Evolutionary conservation across 2,329 filamentous ascomycete species (phyloP).

Genomic region (Hirsutella rhossiliensis): DNA sequence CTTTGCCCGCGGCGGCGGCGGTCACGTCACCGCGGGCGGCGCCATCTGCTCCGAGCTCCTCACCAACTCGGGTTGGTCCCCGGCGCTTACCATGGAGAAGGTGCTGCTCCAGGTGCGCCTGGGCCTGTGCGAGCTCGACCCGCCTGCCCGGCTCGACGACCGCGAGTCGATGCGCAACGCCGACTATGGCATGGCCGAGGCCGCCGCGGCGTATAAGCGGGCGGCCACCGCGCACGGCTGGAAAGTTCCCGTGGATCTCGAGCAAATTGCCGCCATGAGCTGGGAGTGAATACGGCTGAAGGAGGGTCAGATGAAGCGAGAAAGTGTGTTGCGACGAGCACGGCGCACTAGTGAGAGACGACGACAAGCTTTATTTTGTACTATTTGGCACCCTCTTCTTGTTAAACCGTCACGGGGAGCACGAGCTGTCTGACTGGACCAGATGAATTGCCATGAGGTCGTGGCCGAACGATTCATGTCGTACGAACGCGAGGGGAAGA

Average conservation of each 20-base stretch:
- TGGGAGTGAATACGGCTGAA: background rate
- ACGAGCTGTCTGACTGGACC: too few relatives aligned
- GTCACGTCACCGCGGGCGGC: slow-evolving; percentile 74
- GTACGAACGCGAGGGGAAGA: too few relatives aligned
- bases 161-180: background rate
- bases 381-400: too few relatives aligned
- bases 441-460: too few relatives aligned
- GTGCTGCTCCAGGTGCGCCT: slow-evolving; percentile 72
- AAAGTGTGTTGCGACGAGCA: too few relatives aligned
- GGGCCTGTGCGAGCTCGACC: slow-evolving; percentile 58
- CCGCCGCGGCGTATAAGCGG: slow-evolving; percentile 59
- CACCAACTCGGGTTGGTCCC: slow-evolving; percentile 73
- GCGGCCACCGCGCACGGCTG: slow-evolving; percentile 59
- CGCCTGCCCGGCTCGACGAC: slow-evolving; percentile 65
- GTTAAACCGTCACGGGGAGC: too few relatives aligned
- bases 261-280: slow-evolving; percentile 18
- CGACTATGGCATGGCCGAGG: slow-evolving; percentile 59
- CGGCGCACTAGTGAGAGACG: too few relatives aligned
- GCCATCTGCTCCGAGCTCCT: slow-evolving; percentile 77
- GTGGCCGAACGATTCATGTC: too few relatives aligned
- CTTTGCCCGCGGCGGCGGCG: slow-evolving; percentile 63
- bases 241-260: slow-evolving; percentile 54
- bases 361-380: too few relatives aligned
- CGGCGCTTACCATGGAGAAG: slow-evolving; percentile 61
- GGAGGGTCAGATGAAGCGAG: too few relatives aligned